These are phyloP conservation scores for Claviceps fusiformis DNA, from an alignment of 2,329 filamentous ascomycete genomes.

Conservation along the genomic window DNA sequence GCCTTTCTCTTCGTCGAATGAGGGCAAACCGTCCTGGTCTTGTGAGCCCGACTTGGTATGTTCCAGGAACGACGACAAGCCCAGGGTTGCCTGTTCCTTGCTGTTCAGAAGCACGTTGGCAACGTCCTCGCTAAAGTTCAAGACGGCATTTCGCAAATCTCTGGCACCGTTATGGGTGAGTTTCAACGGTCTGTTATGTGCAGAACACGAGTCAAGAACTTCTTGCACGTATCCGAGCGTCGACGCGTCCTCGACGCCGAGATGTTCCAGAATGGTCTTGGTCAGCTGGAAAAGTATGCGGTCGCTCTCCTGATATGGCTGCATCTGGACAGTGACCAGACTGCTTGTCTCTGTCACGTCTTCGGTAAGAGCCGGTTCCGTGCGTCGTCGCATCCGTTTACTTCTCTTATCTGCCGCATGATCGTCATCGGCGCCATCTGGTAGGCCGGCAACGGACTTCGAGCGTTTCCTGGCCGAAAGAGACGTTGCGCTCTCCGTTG, in stretches of 20 bases:
- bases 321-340: conserved; percentile 39
- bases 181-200: conserved; percentile 36
- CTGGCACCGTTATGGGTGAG: conserved; percentile 31
- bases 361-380: conserved; percentile 37
- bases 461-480: conserved; percentile 43
- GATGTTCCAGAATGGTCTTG: conserved; percentile 39
- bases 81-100: conserved; percentile 36
- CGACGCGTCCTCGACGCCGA: conserved; percentile 37
- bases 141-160: conserved; percentile 36
- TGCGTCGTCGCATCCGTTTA: conserved; percentile 45
- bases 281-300: conserved; percentile 41
- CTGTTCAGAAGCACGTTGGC: conserved; percentile 40
- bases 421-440: conserved; percentile 43
- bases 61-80: conserved; percentile 49
- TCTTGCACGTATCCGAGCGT: conserved; percentile 33
- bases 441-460: conserved; percentile 46
- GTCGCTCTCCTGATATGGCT: conserved; percentile 43
- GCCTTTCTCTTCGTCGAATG: conserved; percentile 39
- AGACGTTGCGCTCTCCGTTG: conserved; percentile 25
- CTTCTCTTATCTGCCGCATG: conserved; percentile 45
- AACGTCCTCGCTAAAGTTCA: conserved; percentile 38
- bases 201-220: conserved; percentile 36
- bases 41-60: conserved; percentile 45
- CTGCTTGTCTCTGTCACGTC: conserved; percentile 39
- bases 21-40: conserved; percentile 30